Percentiles rank a stretch among this genome's conserved stretches.
These are phyloP conservation scores for Eucalyptus cladocalyx DNA, from an alignment of 345 rosid species.

Conservation along the genomic window DNA sequence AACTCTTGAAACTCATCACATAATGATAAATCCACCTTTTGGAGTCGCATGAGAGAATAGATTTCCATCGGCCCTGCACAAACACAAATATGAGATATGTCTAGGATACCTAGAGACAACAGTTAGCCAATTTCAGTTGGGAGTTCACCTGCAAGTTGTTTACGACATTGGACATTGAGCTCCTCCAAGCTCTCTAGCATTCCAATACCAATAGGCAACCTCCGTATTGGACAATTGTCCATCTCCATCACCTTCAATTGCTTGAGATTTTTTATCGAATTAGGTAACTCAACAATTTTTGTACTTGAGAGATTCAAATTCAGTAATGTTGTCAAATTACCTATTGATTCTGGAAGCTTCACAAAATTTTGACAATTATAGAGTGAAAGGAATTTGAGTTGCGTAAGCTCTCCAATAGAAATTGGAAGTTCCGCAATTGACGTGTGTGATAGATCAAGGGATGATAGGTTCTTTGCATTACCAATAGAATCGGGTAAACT, in stretches of 20 bases:
- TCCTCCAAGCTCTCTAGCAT: neutral
- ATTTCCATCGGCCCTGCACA: no score
- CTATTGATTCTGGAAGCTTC: neutral
- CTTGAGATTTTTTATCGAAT: neutral
- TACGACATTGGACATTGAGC: fast-evolving
- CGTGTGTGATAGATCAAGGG: fast-evolving
- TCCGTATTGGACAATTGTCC: fast-evolving
- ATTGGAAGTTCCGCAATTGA: neutral
- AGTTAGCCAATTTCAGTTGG: neutral
- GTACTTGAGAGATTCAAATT: fast-evolving
- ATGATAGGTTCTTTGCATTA: no score
- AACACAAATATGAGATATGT: fast-evolving
- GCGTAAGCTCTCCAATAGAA: neutral
- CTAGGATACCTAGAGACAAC: neutral
- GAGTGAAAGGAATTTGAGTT: neutral
- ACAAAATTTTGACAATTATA: fast-evolving
- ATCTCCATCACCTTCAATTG: neutral
- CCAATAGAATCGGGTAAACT: neutral
- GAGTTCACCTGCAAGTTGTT: neutral
- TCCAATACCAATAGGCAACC: fast-evolving
- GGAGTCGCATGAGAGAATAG: neutral
- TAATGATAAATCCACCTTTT: fast-evolving
- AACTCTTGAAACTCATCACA: neutral
- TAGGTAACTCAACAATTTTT: neutral
- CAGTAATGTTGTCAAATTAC: fast-evolving